phyloP scores from a whole-genome alignment of 2,329 filamentous ascomycete genomes.

The Talaromyces verruculosus region DNA sequence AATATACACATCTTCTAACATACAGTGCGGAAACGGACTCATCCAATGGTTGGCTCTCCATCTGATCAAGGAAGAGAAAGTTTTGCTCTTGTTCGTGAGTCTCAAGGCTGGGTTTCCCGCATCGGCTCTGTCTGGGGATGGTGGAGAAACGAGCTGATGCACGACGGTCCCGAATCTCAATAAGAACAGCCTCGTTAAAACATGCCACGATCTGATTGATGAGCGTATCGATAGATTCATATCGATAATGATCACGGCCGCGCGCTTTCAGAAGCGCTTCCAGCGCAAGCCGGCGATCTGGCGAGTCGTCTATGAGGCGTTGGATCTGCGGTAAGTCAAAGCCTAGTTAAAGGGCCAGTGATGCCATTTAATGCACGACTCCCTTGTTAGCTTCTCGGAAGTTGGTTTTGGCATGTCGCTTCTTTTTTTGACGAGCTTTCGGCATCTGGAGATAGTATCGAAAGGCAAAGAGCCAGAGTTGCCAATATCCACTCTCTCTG shows the following conservation, averaged over 20 bases:
- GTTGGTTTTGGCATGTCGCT: constrained; percentile 1
- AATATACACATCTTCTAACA: constrained; percentile 28
- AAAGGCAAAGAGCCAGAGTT: constrained; percentile 25
- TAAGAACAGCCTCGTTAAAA: constrained; percentile 24
- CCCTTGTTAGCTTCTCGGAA: constrained; percentile 24
- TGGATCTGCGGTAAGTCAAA: constrained; percentile 26
- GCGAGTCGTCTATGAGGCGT: constrained; percentile 23
- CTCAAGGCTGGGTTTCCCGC: constrained; percentile 16
- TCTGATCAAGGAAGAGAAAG: constrained; percentile 29
- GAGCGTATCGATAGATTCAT: constrained; percentile 18
- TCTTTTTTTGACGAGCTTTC: constrained; percentile 11
- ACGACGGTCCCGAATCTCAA: constrained; percentile 15
- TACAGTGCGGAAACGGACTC: constrained; percentile 24
- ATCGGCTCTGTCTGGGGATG: constrained; percentile 22
- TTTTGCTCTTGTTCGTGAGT: constrained; percentile 22
- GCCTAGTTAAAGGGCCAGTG: constrained; percentile 25
- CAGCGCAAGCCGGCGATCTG: constrained; percentile 26
- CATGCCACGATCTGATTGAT: constrained; percentile 23
- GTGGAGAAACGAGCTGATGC: constrained; percentile 20
- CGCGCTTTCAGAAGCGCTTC: constrained; percentile 27
- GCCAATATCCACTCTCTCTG: constrained; percentile 22
- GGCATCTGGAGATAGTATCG: constrained; percentile 26
- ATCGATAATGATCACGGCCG: constrained; percentile 25
- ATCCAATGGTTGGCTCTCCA: constrained; percentile 17
- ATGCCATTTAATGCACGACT: constrained; percentile 25